Evolutionary conservation across 208 protist genomes (phyloP).

Genomic region (Giardia duodenalis): DNA sequence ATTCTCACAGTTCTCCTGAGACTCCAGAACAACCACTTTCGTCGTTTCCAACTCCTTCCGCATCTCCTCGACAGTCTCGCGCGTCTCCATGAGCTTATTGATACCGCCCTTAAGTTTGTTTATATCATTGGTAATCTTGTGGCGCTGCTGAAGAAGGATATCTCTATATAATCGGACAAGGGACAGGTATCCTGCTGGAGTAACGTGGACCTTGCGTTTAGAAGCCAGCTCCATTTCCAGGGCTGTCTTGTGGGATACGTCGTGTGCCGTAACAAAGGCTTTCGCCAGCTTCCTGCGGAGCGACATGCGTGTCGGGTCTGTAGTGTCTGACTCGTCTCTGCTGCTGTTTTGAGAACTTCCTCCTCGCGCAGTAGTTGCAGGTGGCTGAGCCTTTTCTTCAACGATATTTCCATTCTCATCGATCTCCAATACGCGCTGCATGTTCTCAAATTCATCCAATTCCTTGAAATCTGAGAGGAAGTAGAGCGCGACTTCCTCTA

Average conservation of each 20-base stretch:
- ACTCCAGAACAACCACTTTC: constrained; percentile 52
- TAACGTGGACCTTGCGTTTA: constrained; percentile 82
- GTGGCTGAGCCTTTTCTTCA: neutral
- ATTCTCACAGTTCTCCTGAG: constrained; percentile 77
- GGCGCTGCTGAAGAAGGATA: constrained; percentile 63
- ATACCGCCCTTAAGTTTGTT: constrained; percentile 19
- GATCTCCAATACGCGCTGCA: neutral
- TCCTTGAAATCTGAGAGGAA: constrained; percentile 65
- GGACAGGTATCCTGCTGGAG: constrained; percentile 86
- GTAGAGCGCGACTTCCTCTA: constrained; percentile 70
- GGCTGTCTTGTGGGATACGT: neutral
- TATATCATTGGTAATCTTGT: neutral
- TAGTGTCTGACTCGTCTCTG: constrained; percentile 46
- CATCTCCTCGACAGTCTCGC: constrained; percentile 55
- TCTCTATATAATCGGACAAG: constrained; percentile 75
- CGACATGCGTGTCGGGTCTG: neutral
- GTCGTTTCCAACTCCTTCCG: constrained; percentile 55
- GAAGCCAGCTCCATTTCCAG: constrained; percentile 41
- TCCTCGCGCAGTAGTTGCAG: constrained; percentile 47
- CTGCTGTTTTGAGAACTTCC: constrained; percentile 36
- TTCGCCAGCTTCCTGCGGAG: neutral
- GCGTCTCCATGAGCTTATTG: constrained; percentile 53
- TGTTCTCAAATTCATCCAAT: constrained; percentile 41
- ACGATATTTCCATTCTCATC: neutral
- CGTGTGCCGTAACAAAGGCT: neutral